Percentiles rank a stretch among this genome's conserved stretches.
Conservation (phyloP, 2,329 filamentous ascomycete genomes). For the Coniochaeta sp. region DNA sequence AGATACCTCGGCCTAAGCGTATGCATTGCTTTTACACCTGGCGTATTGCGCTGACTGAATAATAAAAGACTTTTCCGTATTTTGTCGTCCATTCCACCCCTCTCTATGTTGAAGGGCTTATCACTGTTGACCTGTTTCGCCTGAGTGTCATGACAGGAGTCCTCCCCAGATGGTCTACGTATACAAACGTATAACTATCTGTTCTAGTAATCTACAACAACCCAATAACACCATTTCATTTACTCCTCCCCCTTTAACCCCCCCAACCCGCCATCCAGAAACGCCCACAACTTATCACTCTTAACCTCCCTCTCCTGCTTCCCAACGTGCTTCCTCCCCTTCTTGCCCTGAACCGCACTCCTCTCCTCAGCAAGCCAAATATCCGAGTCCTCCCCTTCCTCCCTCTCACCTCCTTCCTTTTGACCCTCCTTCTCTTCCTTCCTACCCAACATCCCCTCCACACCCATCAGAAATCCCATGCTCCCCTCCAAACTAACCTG, state of each 20-base stretch:
- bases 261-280: conserved; percentile 46
- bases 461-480: conserved; percentile 40
- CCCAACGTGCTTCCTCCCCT: conserved; percentile 15
- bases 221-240: too few relatives aligned
- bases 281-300: conserved; percentile 39
- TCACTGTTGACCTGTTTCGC: too few relatives aligned
- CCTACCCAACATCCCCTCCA: too few relatives aligned
- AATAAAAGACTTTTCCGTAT: background rate
- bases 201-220: too few relatives aligned
- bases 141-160: too few relatives aligned
- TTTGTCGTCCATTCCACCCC: background rate
- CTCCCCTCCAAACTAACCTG: conserved; percentile 48
- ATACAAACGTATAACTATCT: too few relatives aligned
- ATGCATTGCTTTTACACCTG: background rate
- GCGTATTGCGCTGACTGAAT: background rate
- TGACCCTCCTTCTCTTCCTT: too few relatives aligned
- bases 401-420: conserved; percentile 6
- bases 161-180: too few relatives aligned
- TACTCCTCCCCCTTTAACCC: conserved; percentile 27
- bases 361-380: conserved; percentile 30
- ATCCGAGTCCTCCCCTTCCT: conserved; percentile 13
- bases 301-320: conserved; percentile 10
- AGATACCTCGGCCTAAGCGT: background rate
- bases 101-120: too few relatives aligned
- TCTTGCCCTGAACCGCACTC: conserved; percentile 13